phyloP scores from a whole-genome alignment of 2,329 filamentous ascomycete genomes.

The Clarireedia sp. region DNA sequence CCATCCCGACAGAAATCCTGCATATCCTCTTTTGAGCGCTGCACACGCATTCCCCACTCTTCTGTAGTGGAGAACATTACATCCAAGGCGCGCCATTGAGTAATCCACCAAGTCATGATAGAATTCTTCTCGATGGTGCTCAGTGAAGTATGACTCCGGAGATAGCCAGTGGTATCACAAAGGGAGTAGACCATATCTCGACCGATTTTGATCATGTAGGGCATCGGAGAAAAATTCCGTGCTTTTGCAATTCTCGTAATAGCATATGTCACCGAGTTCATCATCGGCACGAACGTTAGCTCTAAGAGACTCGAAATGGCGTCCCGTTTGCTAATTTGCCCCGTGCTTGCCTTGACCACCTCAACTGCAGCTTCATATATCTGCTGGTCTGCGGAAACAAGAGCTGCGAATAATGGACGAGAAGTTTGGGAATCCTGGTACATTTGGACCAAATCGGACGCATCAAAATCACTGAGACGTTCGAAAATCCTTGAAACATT shows the following conservation, averaged over 20 bases:
- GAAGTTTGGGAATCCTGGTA: conserved; percentile 62
- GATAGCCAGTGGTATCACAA: conserved; percentile 48
- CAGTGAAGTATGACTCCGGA: conserved; percentile 23
- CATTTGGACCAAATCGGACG: conserved; percentile 59
- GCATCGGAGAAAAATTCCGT: conserved; percentile 49
- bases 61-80: conserved; percentile 79
- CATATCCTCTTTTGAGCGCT: conserved; percentile 54
- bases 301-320: conserved; percentile 41
- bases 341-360: conserved; percentile 74
- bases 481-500: conserved; percentile 69
- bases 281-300: conserved; percentile 36
- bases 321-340: conserved; percentile 48
- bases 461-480: conserved; percentile 67
- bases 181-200: conserved; percentile 49
- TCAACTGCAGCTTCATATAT: conserved; percentile 75
- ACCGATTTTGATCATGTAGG: conserved; percentile 48
- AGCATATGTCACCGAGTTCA: conserved; percentile 38
- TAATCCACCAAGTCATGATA: conserved; percentile 64
- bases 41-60: conserved; percentile 61
- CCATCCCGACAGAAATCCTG: conserved; percentile 89
- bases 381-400: conserved; percentile 72
- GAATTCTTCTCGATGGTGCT: conserved; percentile 35
- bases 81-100: conserved; percentile 73
- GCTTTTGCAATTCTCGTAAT: conserved; percentile 36
- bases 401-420: conserved; percentile 65